Conservation (phyloP, 805 yeast species). For the Suhomyces canberraensis region DNA sequence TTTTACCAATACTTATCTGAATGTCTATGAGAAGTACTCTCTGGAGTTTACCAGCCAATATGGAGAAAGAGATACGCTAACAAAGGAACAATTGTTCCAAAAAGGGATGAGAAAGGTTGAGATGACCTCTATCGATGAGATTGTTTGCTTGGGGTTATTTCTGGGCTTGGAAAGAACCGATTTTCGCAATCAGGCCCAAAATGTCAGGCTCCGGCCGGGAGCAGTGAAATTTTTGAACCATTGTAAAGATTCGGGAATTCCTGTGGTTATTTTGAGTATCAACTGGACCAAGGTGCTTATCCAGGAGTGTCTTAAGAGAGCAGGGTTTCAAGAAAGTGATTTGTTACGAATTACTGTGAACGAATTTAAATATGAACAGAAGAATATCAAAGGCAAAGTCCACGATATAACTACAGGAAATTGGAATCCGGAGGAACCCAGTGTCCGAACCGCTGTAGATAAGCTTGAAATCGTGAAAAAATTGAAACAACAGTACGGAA, state of each 20-base stretch:
- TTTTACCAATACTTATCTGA: conserved; percentile 43
- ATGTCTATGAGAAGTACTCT: conserved; percentile 31
- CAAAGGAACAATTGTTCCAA: conserved; percentile 46
- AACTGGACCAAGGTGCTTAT: conserved; percentile 60
- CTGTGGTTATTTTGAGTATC: conserved; percentile 50
- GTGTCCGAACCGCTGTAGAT: conserved; percentile 53
- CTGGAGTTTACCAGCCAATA: conserved; percentile 14
- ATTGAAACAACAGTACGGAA: conserved; percentile 11
- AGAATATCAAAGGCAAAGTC: background rate
- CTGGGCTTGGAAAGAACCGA: conserved; percentile 32
- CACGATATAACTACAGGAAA: conserved; percentile 27
- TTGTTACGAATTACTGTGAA: conserved; percentile 41
- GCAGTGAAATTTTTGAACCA: conserved; percentile 32
- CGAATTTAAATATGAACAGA: conserved; percentile 43
- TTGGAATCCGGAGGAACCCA: conserved; percentile 15
- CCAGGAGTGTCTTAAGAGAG: conserved; percentile 21
- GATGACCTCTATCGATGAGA: conserved; percentile 43
- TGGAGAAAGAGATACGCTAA: conserved; percentile 29
- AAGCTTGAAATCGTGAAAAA: conserved; percentile 30
- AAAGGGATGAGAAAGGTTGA: conserved; percentile 45
- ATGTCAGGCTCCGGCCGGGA: conserved; percentile 39
- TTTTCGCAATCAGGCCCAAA: conserved; percentile 31
- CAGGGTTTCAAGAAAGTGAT: conserved; percentile 19
- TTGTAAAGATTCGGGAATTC: conserved; percentile 21
- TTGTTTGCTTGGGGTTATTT: conserved; percentile 38